Evolutionary conservation across 2,329 filamentous ascomycete species (phyloP).

Genomic region (Microsporum audouinii): DNA sequence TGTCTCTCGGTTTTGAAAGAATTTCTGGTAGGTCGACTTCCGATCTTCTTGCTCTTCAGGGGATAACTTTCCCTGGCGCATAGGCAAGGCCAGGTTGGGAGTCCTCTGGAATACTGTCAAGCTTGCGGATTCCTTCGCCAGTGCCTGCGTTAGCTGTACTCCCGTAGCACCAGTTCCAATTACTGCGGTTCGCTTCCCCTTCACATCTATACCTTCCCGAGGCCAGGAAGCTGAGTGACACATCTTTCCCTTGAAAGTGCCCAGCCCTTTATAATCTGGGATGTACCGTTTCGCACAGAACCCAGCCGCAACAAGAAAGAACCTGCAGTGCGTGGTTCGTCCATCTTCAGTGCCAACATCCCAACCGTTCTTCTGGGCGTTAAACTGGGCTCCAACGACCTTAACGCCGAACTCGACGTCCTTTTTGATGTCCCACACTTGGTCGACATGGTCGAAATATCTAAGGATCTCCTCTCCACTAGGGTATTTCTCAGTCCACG

Average conservation of each 20-base stretch:
- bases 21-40: slow-evolving; percentile 34
- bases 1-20: slow-evolving; percentile 42
- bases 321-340: slow-evolving; percentile 30
- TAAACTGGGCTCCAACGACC: slow-evolving; percentile 34
- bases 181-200: slow-evolving; percentile 49
- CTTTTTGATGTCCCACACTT: slow-evolving; percentile 34
- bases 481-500: slow-evolving; percentile 30
- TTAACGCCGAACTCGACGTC: slow-evolving; percentile 37
- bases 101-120: slow-evolving; percentile 50
- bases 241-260: slow-evolving; percentile 46
- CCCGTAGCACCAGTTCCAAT: slow-evolving; percentile 56
- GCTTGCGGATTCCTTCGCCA: slow-evolving; percentile 41
- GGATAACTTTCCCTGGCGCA: slow-evolving; percentile 42
- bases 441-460: slow-evolving; percentile 40
- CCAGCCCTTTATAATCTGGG: slow-evolving; percentile 29
- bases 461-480: slow-evolving; percentile 28
- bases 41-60: slow-evolving; percentile 39
- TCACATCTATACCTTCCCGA: slow-evolving; percentile 44
- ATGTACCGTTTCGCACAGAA: slow-evolving; percentile 37
- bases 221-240: slow-evolving; percentile 54
- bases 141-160: slow-evolving; percentile 52
- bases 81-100: slow-evolving; percentile 53
- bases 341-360: slow-evolving; percentile 35
- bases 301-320: slow-evolving; percentile 38
- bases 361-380: slow-evolving; percentile 32